Evolutionary conservation across 352 stramenopile genomes (phyloP), one percentile per base, ranked within the genome.

Genomic region (Phytopythium litorale): DNA sequence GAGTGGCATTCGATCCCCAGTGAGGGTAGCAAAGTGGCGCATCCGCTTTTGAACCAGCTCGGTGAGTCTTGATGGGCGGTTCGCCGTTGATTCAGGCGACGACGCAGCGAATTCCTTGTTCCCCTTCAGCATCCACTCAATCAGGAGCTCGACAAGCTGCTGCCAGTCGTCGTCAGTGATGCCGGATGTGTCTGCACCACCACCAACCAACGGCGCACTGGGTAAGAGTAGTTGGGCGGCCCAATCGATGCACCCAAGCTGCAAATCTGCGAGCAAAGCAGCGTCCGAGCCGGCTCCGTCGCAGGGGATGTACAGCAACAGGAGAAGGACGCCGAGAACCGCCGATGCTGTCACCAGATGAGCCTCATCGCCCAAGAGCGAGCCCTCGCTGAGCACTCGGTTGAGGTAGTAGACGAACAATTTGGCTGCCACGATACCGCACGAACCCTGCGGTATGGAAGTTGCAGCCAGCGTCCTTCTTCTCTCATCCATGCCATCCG

Each of bases 351-450:
- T 62, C 9, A 60, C 19, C 0, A 18, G 32, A 37, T 21, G 56
- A 11, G 18, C 43, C 46, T 78, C 60, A 57, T 66, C 59, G 61
- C 58, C 65, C 13, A 61, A 53, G 11, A 72, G n/a, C 1, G 51
- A 37, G 18, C 84, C 71, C 30, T 81, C 78, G 13, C 68, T 73
- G 61, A 90, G 71, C n/a, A 84, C 57, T 4, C 79, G 79, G 45
- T 92, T 92, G 40, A 92, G 67, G 46, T 88, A 92, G 57, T 90
- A 92, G 28, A 92, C 71, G 64, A 90, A 84, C 30, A 92, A 58
- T 37, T 92, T 92, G 11, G 79, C 79, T 0, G 72, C 76, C 19
- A 88, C 75, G 42, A 91, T 63, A 13, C 78, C 76, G 58, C 69
- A 80, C 13, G 32, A 67, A 33, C 15, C 19, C 1, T 59, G 28